Evolutionary conservation across 2,329 filamentous ascomycete species (phyloP).

Genomic region (Diaporthe sp.): DNA sequence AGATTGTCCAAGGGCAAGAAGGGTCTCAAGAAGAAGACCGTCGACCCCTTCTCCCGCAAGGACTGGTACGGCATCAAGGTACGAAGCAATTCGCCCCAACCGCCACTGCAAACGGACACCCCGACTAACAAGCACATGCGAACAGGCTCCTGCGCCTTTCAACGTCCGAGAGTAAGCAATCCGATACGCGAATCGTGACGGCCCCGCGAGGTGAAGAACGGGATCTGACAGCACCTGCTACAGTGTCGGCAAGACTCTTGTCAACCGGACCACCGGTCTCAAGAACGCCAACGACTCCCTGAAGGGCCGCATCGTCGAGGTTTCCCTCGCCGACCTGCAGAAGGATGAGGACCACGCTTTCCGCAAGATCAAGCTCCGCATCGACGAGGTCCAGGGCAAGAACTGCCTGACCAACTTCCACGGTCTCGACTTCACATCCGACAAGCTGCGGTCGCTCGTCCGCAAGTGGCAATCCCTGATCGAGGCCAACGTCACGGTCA

Average conservation of each 20-base stretch:
- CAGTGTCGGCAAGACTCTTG: conserved; percentile 99
- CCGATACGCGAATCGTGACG: conserved; percentile 39
- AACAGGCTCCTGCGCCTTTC: conserved; percentile 92
- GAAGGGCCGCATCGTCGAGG: conserved; percentile 99
- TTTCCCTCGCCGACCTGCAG: conserved; percentile 98
- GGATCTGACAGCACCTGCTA: conserved; percentile 44
- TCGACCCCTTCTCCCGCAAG: conserved; percentile 98
- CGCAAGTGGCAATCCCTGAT: conserved; percentile 99
- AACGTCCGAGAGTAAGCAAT: conserved; percentile 91
- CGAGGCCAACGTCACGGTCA: conserved; percentile 99
- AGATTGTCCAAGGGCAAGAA: conserved; percentile 99
- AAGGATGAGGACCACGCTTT: conserved; percentile 99
- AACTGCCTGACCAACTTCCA: conserved; percentile 99
- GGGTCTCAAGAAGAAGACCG: conserved; percentile 99
- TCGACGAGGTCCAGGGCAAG: conserved; percentile 99
- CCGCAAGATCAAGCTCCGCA: conserved; percentile 99
- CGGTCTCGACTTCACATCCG: conserved; percentile 99
- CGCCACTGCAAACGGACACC: background rate
- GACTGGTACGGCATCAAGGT: conserved; percentile 99
- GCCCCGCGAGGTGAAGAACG: conserved; percentile 15
- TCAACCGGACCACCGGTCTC: conserved; percentile 99
- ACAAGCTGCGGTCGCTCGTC: conserved; percentile 99
- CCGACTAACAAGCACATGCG: conserved; percentile 45
- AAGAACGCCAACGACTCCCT: conserved; percentile 99
- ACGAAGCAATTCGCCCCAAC: conserved; percentile 47